A percentile compares a stretch with the other conserved stretches of the same genome.
Evolutionary conservation across 768 basidiomycete species (phyloP).

Genomic region (Naganishia randhawae): DNA sequence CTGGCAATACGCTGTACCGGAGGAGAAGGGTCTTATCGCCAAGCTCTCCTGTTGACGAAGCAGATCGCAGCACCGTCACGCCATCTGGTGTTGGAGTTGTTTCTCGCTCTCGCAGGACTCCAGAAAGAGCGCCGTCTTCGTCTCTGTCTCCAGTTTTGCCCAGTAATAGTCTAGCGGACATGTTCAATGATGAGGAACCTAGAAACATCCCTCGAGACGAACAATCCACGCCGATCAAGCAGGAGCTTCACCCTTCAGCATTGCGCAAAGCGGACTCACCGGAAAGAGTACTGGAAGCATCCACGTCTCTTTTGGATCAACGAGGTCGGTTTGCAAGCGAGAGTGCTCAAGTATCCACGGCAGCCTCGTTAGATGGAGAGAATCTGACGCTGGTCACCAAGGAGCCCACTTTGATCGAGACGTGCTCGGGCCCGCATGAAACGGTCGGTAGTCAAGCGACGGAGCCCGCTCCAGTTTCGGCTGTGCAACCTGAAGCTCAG

Average conservation of each 20-base stretch:
- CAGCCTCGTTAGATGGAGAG: not conserved
- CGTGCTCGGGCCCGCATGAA: not conserved
- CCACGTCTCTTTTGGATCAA: not conserved
- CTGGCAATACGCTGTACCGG: not conserved
- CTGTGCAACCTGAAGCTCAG: not conserved
- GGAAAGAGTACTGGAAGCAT: not conserved
- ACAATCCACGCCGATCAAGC: not conserved
- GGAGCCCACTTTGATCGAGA: not conserved
- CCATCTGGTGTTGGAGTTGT: not conserved
- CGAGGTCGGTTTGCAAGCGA: not conserved
- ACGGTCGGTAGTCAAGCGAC: not conserved
- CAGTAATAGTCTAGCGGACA: conserved; percentile 16
- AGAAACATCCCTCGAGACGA: not conserved
- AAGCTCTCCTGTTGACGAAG: conserved; percentile 20
- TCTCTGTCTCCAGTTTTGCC: conserved; percentile 12
- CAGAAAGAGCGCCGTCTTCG: conserved; percentile 5
- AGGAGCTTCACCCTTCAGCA: not conserved
- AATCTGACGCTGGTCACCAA: not conserved
- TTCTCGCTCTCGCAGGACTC: not conserved
- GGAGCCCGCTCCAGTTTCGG: not conserved
- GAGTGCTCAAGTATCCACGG: not conserved
- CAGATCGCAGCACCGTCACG: not conserved
- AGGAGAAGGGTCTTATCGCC: conserved; percentile 25
- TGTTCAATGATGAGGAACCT: conserved; percentile 12
- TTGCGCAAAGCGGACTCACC: not conserved